phyloP scores from a whole-genome alignment of 345 rosid species.

The Punica granatum region DNA sequence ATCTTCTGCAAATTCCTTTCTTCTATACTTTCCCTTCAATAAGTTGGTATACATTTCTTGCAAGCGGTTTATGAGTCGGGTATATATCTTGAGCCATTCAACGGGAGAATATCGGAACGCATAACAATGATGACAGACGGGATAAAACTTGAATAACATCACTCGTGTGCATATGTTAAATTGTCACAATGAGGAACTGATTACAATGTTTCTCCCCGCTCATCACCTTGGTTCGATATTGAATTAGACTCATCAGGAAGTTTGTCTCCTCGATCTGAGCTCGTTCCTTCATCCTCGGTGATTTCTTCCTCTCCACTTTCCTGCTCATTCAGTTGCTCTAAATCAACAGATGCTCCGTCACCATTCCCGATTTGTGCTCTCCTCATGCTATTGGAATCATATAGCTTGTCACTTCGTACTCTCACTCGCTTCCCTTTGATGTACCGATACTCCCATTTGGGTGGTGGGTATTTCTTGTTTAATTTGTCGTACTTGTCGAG shows the following conservation, averaged over 20 bases:
- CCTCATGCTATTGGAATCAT: constrained; percentile 23
- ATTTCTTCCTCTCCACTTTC: background rate
- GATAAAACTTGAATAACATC: background rate
- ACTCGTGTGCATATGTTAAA: background rate
- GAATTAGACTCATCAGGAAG: background rate
- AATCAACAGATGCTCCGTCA: background rate
- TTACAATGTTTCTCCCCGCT: background rate
- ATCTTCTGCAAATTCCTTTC: background rate
- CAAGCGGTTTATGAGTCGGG: too few relatives aligned
- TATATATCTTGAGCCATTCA: too few relatives aligned
- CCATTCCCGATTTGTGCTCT: constrained; percentile 1
- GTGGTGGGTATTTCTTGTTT: constrained; percentile 70
- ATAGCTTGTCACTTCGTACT: constrained; percentile 40
- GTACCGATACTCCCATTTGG: constrained; percentile 65
- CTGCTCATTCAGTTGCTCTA: background rate
- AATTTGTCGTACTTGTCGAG: constrained; percentile 62
- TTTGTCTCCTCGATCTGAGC: background rate
- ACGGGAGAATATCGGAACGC: too few relatives aligned
- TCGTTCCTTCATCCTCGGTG: background rate
- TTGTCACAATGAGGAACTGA: background rate
- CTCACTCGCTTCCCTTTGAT: constrained; percentile 79
- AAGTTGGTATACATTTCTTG: too few relatives aligned
- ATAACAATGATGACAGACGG: background rate
- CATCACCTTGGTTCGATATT: background rate
- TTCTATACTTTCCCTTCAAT: background rate